These are phyloP conservation scores for Scheffersomyces stipitis DNA, from an alignment of 805 yeast species.

Conservation along the genomic window DNA sequence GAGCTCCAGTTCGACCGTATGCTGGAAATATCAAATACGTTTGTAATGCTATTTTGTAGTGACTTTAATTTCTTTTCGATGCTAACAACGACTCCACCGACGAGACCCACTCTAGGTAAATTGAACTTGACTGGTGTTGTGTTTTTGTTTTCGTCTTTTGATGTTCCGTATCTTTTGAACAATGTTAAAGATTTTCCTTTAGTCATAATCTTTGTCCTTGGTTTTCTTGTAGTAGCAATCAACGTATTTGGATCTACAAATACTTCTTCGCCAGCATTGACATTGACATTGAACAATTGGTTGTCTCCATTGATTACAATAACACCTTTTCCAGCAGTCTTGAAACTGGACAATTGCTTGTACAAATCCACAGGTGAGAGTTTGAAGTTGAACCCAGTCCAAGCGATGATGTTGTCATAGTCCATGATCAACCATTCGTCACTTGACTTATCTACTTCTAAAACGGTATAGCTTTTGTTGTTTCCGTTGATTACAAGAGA, in stretches of 20 bases:
- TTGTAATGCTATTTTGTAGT: no score
- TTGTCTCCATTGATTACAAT: constrained; percentile 41
- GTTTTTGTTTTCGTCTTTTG: no score
- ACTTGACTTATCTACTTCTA: constrained; percentile 20
- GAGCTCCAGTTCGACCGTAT: no score
- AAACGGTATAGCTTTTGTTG: constrained; percentile 34
- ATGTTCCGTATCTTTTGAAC: no score
- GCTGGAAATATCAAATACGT: no score
- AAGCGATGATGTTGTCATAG: constrained; percentile 41
- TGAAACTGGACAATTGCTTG: constrained; percentile 23
- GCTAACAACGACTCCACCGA: no score
- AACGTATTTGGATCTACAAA: constrained; percentile 39
- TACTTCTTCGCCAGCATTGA: constrained; percentile 37
- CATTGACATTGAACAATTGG: constrained; percentile 35
- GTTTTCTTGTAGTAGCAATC: constrained; percentile 26
- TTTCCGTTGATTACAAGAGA: constrained; percentile 36
- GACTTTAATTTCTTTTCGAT: no score
- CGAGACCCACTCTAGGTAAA: no score
- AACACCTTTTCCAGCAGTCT: constrained; percentile 37
- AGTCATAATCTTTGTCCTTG: no score
- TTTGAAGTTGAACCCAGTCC: constrained; percentile 44
- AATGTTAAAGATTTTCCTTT: no score
- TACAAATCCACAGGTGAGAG: constrained; percentile 15
- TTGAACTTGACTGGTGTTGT: no score
- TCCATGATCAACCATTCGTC: constrained; percentile 44